Base-by-base conservation (phyloP, 768 basidiomycete species). In the Russula compacta region DNA sequence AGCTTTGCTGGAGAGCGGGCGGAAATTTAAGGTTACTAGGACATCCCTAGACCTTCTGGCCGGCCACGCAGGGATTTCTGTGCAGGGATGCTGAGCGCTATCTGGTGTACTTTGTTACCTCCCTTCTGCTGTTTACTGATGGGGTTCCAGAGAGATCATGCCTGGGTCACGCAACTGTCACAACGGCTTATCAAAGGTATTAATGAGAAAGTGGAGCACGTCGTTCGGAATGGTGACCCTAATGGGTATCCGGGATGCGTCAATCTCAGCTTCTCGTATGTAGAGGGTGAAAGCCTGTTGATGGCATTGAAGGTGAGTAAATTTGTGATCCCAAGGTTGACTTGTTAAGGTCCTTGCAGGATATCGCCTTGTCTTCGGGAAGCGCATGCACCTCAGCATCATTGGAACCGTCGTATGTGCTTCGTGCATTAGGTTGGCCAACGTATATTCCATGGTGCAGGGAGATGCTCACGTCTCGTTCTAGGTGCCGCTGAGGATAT, bases 371-470 rank as follows among this genome's bases (percentile, higher is more conserved):
- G 48, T 98, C 97, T 6, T 98, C 95, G 7, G 97, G 97, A 42
- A 95, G 93, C 69, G 97, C 97, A 8, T 99, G 97, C 69, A 99
- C 97, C 38, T 98, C 95, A 0, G 97, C 97, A 9, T 98, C 95
- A 8, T 79, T 99, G 57, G 97, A 99, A 72, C 97, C 97, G 8
- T 98, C 95, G 24, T 99, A 99, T 71, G 97, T 99, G 4, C 83
- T 99, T 38, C 86, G 97, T 54, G 97, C 97, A 4, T 82, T 99
- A 48, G 94, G 92, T 85, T 69, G 56, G 78, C 61, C 11, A 47
- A 51, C 19, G 9, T 19, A 33, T 64, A 5, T 42, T 51, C 29
- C 56, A 14, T 39, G 12, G 17, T 14, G 56, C 51, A 9, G 33
- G 42, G 15, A 65, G 43, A 38, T 43, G 17, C 53, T 21, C 52